Base-by-base conservation (phyloP, 768 basidiomycete genomes). In the Boletus barrowsii region DNA sequence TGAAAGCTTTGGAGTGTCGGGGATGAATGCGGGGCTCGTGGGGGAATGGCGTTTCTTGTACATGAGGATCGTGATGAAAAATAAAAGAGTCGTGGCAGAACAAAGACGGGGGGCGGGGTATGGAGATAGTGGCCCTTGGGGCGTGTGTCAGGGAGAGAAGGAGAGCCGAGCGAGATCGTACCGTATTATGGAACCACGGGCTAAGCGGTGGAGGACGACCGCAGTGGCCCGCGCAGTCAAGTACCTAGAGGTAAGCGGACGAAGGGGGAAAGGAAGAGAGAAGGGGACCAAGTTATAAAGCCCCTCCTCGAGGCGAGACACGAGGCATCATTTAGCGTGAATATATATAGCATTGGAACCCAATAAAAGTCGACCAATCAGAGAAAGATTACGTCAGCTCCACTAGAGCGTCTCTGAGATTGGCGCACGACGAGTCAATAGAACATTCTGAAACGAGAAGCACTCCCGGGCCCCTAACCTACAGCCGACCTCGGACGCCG, bases 31-130 rank as follows among this genome's bases (percentile, higher is more conserved):
- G 5, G 63, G 52, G 47, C 58, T 68, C 2, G 45, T 15, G 6
- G 63, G 54, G 6, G 60, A 48, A 30, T 51, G 58, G 8, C 49
- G 56, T 49, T 51, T 53, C 39, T 58, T 68, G 60, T 45, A 57
- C 68, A 68, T 68, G 66, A 63, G 30, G 60, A 51, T 70, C 65
- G 68, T 69, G 46, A 66, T 44, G 18, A 45, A 55, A 61, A 45
- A 54, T 40, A 57, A 59, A 54, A 35, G 43, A 29, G 58, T 53
- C 47, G 65, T 54, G 59, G 54, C 32, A 47, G 54, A 66, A 61
- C 45, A 52, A 61, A 58, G 24, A 51, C 35, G 58, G 47, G 18
- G 35, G 6, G 33, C 13, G 53, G 22, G 51, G 40, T 6, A 26
- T 13, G 10, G 45, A 5, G 41, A 42, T n/a, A 8, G 43, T n/a